Evolutionary conservation across 495 filamentous ascomycete species (phyloP).

Genomic region (Staphylotrichum longicolle): DNA sequence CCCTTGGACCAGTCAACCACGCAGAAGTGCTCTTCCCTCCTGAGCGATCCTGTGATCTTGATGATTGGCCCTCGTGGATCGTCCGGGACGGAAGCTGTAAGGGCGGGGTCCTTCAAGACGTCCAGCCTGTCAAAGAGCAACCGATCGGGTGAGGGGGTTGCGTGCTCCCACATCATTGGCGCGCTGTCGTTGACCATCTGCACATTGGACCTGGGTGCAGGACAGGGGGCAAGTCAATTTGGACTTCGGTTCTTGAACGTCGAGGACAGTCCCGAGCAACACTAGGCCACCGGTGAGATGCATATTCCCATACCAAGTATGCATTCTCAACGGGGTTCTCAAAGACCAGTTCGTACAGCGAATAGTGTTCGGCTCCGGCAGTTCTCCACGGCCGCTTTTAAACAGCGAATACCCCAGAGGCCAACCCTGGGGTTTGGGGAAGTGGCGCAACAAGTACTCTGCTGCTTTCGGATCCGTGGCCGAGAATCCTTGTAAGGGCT

Average conservation of each 20-base stretch:
- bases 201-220: conserved; percentile 12
- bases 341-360: no score
- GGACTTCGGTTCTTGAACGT: conserved; percentile 5
- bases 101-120: conserved; percentile 10
- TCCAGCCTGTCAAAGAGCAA: conserved; percentile 19
- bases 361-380: no score
- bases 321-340: no score
- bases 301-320: no score
- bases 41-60: conserved; percentile 27
- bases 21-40: conserved; percentile 4
- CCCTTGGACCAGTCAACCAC: conserved; percentile 6
- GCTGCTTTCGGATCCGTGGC: neutral
- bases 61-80: conserved; percentile 23
- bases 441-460: neutral
- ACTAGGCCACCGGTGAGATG: no score
- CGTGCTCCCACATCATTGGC: conserved; percentile 23
- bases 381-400: no score
- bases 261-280: neutral
- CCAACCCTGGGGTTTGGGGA: no score
- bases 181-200: conserved; percentile 7
- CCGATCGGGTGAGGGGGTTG: conserved; percentile 28
- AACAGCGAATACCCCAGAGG: no score
- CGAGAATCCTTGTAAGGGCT: neutral
- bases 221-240: conserved; percentile 12
- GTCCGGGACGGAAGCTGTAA: conserved; percentile 10